Evolutionary conservation across 306 rosid species (phyloP), one percentile per base, ranked within the genome.

Genomic region (Psophocarpus tetragonolobus): DNA sequence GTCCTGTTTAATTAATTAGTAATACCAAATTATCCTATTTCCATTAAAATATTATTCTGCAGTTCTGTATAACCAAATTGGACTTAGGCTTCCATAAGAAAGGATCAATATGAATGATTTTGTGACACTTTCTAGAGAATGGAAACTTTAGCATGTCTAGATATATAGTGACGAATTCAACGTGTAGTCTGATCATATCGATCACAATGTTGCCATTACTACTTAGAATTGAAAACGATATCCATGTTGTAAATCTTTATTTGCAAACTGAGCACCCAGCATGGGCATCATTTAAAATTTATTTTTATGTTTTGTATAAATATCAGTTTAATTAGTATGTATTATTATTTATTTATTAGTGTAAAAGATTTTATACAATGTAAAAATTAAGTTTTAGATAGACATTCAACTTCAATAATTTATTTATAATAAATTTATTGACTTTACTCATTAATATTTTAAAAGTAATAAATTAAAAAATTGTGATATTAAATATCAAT

Each of bases 1-100:
- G 33, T 54, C 80, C 45, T 67, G 11, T 74, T 58, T 67, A 58
- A 75, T 68, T 68, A 35, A 32, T 45, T n/a, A n/a, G 11, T 35
- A 32, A 3, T 65, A 51, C n/a, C 30, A 24, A 24, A 57, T n/a
- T 66, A 24, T 9, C 61, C n/a, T 24, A 54, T 56, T 74, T 66
- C 39, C 68, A 71, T 18, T 30, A 13, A 73, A 68, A 60, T 50
- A 56, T 71, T 50, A 56, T 71, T 38, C 13, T 71, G 51, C 26
- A 36, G 35, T 38, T 17, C 33, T 0, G 0, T 14, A 33, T 73
- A 3, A 27, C 41, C 30, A n/a, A 33, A 56, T 56, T 21, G 50
- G 20, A 57, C 18, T 32, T 30, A 33, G 44, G 41, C 60, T 70
- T 70, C n/a, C 29, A 15, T 32, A 23, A 63, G 32, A 58, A 60